phyloP scores from a whole-genome alignment of 495 filamentous ascomycete species.

The Hypomontagnella submonticulosa region DNA sequence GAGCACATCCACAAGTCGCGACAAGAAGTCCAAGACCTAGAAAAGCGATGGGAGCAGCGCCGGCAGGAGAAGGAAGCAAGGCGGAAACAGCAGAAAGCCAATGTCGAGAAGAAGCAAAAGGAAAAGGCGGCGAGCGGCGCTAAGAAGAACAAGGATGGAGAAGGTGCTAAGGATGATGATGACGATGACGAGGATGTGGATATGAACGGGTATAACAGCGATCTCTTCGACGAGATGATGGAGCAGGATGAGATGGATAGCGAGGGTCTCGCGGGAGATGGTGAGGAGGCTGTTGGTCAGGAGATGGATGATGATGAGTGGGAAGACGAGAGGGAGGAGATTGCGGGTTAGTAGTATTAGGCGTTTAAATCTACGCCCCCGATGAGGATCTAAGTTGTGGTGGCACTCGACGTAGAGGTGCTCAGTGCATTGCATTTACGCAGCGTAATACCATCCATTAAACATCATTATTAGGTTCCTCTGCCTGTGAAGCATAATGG shows the following conservation, averaged over 20 bases:
- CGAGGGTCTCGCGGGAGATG: conserved; percentile 66
- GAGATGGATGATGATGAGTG: conserved; percentile 65
- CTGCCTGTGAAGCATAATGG: no score
- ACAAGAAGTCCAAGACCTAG: conserved; percentile 77
- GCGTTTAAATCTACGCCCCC: background rate
- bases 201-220: conserved; percentile 62
- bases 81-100: conserved; percentile 83
- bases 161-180: conserved; percentile 63
- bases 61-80: conserved; percentile 83
- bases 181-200: conserved; percentile 71
- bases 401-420: conserved; percentile 9
- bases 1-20: conserved; percentile 87
- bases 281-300: conserved; percentile 67
- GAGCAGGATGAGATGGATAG: conserved; percentile 65
- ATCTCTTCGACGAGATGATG: conserved; percentile 65
- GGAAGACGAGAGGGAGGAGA: conserved; percentile 63
- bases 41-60: conserved; percentile 81
- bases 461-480: background rate
- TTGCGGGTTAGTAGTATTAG: conserved; percentile 43
- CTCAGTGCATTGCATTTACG: conserved; percentile 11
- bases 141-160: conserved; percentile 59
- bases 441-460: conserved; percentile 18
- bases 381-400: background rate
- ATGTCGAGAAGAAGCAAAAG: conserved; percentile 83
- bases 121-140: conserved; percentile 58